Conservation (phyloP, 1,284 basidiomycete genomes). For the Irpex rosettiformis region DNA sequence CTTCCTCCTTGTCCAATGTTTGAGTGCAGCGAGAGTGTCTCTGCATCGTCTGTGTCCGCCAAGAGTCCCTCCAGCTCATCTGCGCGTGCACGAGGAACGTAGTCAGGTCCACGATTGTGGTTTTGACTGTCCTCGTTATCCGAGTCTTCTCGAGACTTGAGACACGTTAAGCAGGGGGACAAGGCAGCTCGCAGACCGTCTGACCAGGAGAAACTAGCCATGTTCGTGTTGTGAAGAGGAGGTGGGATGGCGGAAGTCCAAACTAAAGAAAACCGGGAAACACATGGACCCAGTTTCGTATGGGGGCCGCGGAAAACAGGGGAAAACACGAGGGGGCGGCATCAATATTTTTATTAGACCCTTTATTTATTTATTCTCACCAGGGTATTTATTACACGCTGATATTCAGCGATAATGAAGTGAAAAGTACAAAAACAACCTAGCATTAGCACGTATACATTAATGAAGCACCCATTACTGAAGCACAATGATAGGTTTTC, state of each 20-base stretch:
- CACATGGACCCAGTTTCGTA: neutral
- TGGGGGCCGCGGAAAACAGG: neutral
- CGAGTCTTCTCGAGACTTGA: slow-evolving; percentile 31
- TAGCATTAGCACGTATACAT: neutral
- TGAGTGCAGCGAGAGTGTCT: slow-evolving; percentile 64
- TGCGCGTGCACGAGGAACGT: slow-evolving; percentile 39
- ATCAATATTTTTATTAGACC: neutral
- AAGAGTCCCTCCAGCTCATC: slow-evolving; percentile 63
- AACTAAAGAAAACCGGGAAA: neutral
- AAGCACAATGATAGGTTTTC: neutral
- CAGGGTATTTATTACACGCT: no score
- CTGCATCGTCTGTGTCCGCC: slow-evolving; percentile 38
- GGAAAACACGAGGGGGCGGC: neutral
- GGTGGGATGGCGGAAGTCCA: neutral
- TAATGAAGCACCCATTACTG: neutral
- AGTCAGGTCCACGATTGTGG: slow-evolving; percentile 31
- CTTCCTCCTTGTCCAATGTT: slow-evolving; percentile 43
- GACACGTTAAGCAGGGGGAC: slow-evolving; percentile 57
- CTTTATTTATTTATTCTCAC: neutral
- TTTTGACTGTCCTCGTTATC: slow-evolving; percentile 18
- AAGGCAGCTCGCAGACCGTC: slow-evolving; percentile 55
- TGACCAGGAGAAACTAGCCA: slow-evolving; percentile 59
- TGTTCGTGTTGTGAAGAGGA: slow-evolving; percentile 18
- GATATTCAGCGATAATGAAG: neutral
- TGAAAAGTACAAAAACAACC: no score